Evolutionary conservation across 768 basidiomycete species (phyloP).

Genomic region (Kwoniella sp.): DNA sequence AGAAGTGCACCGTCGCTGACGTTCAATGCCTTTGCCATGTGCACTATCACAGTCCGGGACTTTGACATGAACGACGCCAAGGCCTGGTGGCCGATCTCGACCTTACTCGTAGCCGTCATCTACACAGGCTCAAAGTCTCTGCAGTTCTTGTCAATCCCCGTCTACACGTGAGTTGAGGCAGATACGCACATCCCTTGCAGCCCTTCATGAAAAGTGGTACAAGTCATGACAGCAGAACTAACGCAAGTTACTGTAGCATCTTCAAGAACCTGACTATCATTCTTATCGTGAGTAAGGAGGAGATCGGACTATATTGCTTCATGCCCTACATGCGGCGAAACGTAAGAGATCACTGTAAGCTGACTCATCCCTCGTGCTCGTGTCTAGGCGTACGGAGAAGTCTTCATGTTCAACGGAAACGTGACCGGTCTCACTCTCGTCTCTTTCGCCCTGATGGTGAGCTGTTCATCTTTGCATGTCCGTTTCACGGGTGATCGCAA

Average conservation of each 20-base stretch:
- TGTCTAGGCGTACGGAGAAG: slow-evolving; percentile 91
- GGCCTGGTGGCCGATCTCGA: slow-evolving; percentile 92
- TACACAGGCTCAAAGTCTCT: slow-evolving; percentile 97
- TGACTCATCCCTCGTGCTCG: slow-evolving; percentile 1
- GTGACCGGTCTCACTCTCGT: slow-evolving; percentile 84
- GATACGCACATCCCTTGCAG: background rate
- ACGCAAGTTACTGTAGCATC: slow-evolving; percentile 39
- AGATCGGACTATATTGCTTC: background rate
- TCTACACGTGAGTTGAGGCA: slow-evolving; percentile 89
- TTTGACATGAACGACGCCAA: slow-evolving; percentile 84
- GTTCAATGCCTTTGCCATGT: background rate
- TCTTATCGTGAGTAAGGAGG: slow-evolving; percentile 65
- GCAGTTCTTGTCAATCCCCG: slow-evolving; percentile 96
- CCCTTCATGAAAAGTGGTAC: background rate
- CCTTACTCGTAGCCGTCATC: slow-evolving; percentile 87
- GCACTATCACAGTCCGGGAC: slow-evolving; percentile 62
- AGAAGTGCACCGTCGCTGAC: background rate
- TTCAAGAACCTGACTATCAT: slow-evolving; percentile 99
- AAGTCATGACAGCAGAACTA: no score
- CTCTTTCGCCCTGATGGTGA: slow-evolving; percentile 86
- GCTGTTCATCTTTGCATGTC: slow-evolving; percentile 17
- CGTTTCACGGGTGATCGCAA: no score
- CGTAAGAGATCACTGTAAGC: no score
- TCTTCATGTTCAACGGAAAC: slow-evolving; percentile 90
- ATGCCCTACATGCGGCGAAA: no score